These are phyloP conservation scores for Fusarium palustre DNA, from an alignment of 2,329 filamentous ascomycete species.

Conservation along the genomic window DNA sequence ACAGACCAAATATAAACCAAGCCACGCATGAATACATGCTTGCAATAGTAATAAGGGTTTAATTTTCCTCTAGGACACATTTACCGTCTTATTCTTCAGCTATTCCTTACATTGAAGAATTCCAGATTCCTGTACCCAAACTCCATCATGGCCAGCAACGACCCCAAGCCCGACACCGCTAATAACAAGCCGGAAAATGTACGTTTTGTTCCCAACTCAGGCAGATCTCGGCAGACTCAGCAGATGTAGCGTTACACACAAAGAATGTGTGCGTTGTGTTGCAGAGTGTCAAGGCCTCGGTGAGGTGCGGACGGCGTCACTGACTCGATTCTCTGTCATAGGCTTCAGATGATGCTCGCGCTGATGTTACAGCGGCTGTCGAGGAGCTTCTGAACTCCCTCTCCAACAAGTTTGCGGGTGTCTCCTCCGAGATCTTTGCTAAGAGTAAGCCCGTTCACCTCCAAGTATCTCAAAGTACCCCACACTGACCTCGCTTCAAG, in stretches of 20 bases:
- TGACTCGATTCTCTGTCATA: constrained; percentile 42
- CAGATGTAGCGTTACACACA: constrained; percentile 16
- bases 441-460: constrained; percentile 76
- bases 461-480: not conserved
- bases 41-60: not conserved
- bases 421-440: constrained; percentile 87
- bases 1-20: constrained; percentile 13
- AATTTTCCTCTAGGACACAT: not conserved
- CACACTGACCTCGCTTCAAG: constrained; percentile 59
- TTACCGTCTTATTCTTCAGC: not conserved
- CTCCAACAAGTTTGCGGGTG: constrained; percentile 84
- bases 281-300: constrained; percentile 4
- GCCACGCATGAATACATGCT: constrained; percentile 4
- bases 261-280: not conserved
- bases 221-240: not conserved
- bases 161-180: constrained; percentile 49
- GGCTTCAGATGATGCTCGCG: constrained; percentile 61
- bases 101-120: not conserved
- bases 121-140: not conserved
- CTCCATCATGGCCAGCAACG: constrained; percentile 54
- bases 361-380: constrained; percentile 80
- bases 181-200: constrained; percentile 53
- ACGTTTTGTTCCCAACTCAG: constrained; percentile 37
- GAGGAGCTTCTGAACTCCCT: constrained; percentile 89
- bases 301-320: constrained; percentile 20